Evolutionary conservation across 78 protist genomes (phyloP), one percentile per base, ranked within the genome.

Genomic region (Polysphondylium violaceum): DNA sequence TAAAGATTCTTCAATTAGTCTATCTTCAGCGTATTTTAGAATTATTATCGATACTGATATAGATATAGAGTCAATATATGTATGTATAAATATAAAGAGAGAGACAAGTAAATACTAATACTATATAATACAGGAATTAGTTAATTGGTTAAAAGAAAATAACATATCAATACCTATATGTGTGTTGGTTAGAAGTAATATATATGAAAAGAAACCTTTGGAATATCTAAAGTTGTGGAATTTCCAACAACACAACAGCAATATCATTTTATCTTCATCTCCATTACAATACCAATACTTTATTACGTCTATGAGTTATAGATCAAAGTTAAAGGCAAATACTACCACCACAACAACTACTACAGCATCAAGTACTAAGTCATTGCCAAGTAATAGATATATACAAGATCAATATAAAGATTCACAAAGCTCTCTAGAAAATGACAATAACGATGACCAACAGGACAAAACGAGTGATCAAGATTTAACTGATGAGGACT

Each of bases 401-500:
- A 19, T 9, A 0, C 12, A 25, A 33, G 72, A 64, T 64, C 21
- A 36, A 19, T 14, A 36, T 64, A 16, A 21, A 12, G 25, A 64
- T 64, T 41, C 23, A 17, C 65, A 23, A 25, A n/a, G 7, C 36
- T 38, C 25, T 36, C 36, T 31, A 5, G 9, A 27, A 7, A 40
- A 29, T 25, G 63, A 27, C 21, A 40, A 51, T 56, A 17, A n/a
- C 6, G 19, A 50, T 33, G 67, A 74, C 6, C 29, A 67, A 31
- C 63, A 58, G 5, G 12, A 6, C 5, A 21, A 17, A 19, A 3
- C 53, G 2, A 38, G 17, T 55, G 88, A 67, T n/a, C 69, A 78
- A 7, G 75, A 79, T 55, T 41, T 21, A 50, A 67, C 88, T n/a
- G 87, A 79, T 78, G 88, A 78, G 17, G 88, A 78, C 44, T 33